Percentiles rank a stretch among this genome's conserved stretches.
Conservation (phyloP, 2,329 filamentous ascomycete genomes). For the Fusarium virguliforme region DNA sequence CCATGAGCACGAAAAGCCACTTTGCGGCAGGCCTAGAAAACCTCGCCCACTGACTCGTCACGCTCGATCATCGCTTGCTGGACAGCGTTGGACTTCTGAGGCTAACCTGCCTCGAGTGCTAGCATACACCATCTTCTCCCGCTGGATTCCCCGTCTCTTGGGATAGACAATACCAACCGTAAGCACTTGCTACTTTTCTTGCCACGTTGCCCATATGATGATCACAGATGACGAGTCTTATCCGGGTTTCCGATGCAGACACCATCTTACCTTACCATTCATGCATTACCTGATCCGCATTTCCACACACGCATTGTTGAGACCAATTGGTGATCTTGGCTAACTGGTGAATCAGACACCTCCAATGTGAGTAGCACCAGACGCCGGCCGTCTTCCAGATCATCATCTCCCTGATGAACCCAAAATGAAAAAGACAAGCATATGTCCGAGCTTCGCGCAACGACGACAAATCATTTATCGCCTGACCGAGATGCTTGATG, state of each 20-base stretch:
- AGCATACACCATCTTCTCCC: conserved; percentile 9
- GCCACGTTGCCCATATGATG: conserved; percentile 57
- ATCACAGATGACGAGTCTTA: conserved; percentile 85
- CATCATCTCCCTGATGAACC: conserved; percentile 79
- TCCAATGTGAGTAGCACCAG: conserved; percentile 47
- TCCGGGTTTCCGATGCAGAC: conserved; percentile 81
- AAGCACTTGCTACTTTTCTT: conserved; percentile 38
- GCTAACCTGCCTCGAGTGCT: conserved; percentile 46
- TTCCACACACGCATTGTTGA: conserved; percentile 23
- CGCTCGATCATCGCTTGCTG: conserved; percentile 28
- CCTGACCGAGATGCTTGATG: conserved; percentile 51
- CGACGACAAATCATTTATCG: conserved; percentile 60
- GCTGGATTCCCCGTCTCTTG: neutral
- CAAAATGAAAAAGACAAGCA: conserved; percentile 94
- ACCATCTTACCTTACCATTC: conserved; percentile 79
- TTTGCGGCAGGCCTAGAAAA: conserved; percentile 99
- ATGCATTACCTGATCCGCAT: conserved; percentile 71
- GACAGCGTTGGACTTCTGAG: conserved; percentile 29
- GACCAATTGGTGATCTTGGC: conserved; percentile 29
- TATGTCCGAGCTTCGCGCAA: conserved; percentile 87
- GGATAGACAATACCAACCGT: conserved; percentile 17
- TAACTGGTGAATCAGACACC: conserved; percentile 41
- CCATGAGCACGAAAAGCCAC: conserved; percentile 88
- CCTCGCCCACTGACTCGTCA: conserved; percentile 91
- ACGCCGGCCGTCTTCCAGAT: conserved; percentile 28